Evolutionary conservation across 116 monocot genomes (phyloP), one percentile per base, ranked within the genome.

Genomic region (Posidonia oceanica): DNA sequence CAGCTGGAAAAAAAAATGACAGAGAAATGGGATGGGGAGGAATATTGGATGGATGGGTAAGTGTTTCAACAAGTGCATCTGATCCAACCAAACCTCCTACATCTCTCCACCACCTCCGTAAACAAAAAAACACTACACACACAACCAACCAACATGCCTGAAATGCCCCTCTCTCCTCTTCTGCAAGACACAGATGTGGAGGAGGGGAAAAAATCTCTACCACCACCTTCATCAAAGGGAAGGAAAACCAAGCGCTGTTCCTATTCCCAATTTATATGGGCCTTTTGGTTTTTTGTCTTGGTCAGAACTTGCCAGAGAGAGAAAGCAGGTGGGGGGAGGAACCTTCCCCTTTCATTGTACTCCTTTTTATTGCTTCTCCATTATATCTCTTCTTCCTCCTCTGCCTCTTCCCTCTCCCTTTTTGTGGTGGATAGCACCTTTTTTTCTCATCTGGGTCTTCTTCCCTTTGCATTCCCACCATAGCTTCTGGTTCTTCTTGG

Each of bases 201-300:
- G 65, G 40, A 14, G 39, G 14, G 18, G 18, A 40, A 36, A 65
- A 40, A 39, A 42, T 16, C 14, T 11, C 67, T 36, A 54, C 54
- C 14, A 38, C 23, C 20, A 72, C 17, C 72, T 62, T 10, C 48
- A 55, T 11, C 39, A 37, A 5, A 14, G 48, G 29, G 48, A 48
- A 59, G 11, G 15, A 67, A 17, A 66, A 41, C 15, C 14, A 74
- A 2, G 12, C 54, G 40, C 41, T 36, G 14, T 65, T 66, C 66
- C 74, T 67, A 14, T 72, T 71, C 66, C 72, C 66, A 56, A 53
- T 79, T 79, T 79, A 59, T 73, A 69, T 75, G 84, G 80, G 77
- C 60, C 74, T 82, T 70, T 78, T 80, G 44, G 73, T 68, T 56
- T 80, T 76, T 80, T 81, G 64, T 69, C 72, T 54, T 15, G 73